Conservation (phyloP, 192 early-diverging fungal genomes). For the Backusella tuberculispora region DNA sequence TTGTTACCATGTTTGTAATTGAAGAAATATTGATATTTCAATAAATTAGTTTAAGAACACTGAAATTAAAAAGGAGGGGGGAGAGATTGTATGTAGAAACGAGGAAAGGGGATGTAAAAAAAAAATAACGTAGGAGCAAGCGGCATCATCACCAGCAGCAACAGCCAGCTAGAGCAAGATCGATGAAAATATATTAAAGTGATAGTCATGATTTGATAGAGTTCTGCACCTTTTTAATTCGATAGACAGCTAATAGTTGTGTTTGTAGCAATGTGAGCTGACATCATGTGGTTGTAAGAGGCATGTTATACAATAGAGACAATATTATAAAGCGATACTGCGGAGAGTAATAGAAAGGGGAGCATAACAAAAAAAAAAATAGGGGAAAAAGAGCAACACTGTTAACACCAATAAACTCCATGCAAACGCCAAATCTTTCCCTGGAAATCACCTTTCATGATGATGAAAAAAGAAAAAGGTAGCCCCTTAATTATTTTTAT, state of each 20-base stretch:
- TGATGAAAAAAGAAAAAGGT: background rate
- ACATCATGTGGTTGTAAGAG: conserved; percentile 6
- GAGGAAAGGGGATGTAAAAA: background rate
- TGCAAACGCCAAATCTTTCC: conserved; percentile 1
- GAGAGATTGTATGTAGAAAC: background rate
- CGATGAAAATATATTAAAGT: background rate
- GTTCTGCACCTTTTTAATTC: too few species aligned
- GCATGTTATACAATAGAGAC: background rate
- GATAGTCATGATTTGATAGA: background rate
- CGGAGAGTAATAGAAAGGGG: background rate
- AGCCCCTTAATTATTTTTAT: conserved; percentile 2
- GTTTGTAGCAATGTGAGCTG: background rate
- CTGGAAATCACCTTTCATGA: background rate
- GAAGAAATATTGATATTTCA: too few species aligned
- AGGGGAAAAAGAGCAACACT: conserved; percentile 4
- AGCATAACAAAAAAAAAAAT: background rate
- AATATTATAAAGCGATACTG: too few species aligned
- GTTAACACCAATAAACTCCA: background rate
- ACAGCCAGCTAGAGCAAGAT: too few species aligned
- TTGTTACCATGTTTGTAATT: background rate
- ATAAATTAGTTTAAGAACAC: background rate
- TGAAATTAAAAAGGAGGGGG: background rate
- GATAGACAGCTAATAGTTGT: background rate
- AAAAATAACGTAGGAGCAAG: background rate
- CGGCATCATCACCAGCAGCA: background rate